Conservation (phyloP, 108 stramenopile species). For the Pseudonitzschia delicatissima region DNA sequence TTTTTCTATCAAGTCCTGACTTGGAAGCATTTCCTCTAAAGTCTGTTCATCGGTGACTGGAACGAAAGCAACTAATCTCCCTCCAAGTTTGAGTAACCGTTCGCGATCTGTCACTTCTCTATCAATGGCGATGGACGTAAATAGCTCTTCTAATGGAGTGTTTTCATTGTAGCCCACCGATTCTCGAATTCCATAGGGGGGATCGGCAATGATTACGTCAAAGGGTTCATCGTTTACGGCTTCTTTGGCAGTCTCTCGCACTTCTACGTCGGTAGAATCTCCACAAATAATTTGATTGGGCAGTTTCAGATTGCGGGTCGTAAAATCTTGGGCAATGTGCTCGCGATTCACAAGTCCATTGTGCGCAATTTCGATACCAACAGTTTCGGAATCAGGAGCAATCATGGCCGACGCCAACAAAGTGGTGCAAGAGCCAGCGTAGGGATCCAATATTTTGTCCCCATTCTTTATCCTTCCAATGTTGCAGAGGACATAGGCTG, state of each 20-base stretch:
- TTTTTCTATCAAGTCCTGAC: constrained; percentile 13
- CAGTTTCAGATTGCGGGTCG: constrained; percentile 43
- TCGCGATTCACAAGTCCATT: constrained; percentile 65
- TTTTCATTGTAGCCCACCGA: constrained; percentile 26
- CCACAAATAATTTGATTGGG: constrained; percentile 65
- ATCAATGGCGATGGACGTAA: constrained; percentile 51
- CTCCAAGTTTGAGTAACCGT: constrained; percentile 53
- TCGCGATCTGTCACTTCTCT: constrained; percentile 24
- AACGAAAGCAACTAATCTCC: constrained; percentile 64
- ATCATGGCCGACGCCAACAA: constrained; percentile 80
- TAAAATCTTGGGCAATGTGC: constrained; percentile 71
- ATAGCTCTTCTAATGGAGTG: constrained; percentile 53
- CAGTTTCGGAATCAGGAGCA: constrained; percentile 48
- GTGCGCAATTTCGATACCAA: constrained; percentile 83
- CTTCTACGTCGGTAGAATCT: constrained; percentile 42
- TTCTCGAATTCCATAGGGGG: constrained; percentile 80
- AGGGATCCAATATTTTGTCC: constrained; percentile 72
- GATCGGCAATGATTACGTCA: constrained; percentile 77
- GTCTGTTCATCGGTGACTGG: constrained; percentile 43
- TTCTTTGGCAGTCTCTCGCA: constrained; percentile 47
- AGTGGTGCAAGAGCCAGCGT: constrained; percentile 75
- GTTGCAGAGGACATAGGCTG: constrained; percentile 80
- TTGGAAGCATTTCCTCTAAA: constrained; percentile 45
- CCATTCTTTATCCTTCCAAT: constrained; percentile 45
- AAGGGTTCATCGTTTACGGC: constrained; percentile 41